Conservation (phyloP, 225 moss, liverwort and hornwort species). For the Climacium dendroides region DNA sequence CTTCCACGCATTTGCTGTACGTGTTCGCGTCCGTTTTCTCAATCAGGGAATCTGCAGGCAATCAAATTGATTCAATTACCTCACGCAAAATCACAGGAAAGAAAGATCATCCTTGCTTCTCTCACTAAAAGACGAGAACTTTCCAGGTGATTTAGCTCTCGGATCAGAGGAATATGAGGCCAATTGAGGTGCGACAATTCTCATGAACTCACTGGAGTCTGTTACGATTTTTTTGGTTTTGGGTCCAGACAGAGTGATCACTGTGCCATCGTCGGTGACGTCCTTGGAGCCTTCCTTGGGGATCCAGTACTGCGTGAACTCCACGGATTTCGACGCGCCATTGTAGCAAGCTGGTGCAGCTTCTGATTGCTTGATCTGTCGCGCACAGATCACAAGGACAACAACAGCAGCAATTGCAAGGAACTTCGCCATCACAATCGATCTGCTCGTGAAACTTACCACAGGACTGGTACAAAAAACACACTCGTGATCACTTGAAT, state of each 20-base stretch:
- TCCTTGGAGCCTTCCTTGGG: background rate
- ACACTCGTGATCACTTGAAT: no score
- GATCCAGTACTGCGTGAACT: background rate
- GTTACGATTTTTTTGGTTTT: background rate
- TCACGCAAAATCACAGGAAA: background rate
- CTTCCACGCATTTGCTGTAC: background rate
- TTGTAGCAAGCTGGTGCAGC: background rate
- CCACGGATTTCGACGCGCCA: background rate
- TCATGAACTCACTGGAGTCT: background rate
- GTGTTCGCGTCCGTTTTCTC: background rate
- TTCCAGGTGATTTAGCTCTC: background rate
- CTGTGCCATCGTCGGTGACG: background rate
- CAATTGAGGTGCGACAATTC: no score
- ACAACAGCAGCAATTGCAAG: background rate
- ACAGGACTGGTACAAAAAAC: no score
- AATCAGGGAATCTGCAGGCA: background rate
- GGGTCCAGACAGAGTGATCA: background rate
- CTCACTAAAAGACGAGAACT: background rate
- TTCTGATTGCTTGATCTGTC: background rate
- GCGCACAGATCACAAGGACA: background rate
- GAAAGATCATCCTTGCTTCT: background rate
- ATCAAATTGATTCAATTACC: background rate
- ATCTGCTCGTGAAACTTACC: no score
- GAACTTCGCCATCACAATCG: background rate
- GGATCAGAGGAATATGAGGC: background rate